Evolutionary conservation across 2,329 filamentous ascomycete species (phyloP).

Genomic region (Coleophoma eucalyptorum): DNA sequence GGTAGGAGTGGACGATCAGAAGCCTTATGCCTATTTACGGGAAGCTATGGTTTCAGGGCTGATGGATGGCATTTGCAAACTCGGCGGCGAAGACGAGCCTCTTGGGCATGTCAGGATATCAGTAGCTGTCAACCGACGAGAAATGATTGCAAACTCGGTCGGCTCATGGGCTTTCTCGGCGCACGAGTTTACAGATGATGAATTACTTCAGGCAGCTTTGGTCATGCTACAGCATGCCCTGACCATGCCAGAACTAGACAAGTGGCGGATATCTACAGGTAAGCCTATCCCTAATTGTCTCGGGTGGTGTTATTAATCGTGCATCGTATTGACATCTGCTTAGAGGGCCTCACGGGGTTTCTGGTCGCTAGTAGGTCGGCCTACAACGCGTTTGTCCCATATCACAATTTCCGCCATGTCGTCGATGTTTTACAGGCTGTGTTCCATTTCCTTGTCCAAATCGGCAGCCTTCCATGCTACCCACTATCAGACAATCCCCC

Average conservation of each 20-base stretch:
- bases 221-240: constrained; percentile 90
- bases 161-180: constrained; percentile 86
- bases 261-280: constrained; percentile 78
- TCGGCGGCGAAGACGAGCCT: constrained; percentile 55
- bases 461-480: constrained; percentile 72
- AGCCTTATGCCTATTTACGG: constrained; percentile 83
- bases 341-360: constrained; percentile 80
- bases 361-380: constrained; percentile 83
- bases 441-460: constrained; percentile 81
- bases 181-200: constrained; percentile 85
- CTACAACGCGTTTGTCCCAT: constrained; percentile 96
- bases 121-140: constrained; percentile 61
- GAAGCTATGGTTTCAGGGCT: constrained; percentile 92
- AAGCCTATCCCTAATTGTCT: constrained; percentile 30
- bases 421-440: constrained; percentile 93
- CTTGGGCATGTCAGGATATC: constrained; percentile 63
- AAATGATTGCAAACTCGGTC: constrained; percentile 59
- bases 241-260: constrained; percentile 72
- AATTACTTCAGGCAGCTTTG: constrained; percentile 80
- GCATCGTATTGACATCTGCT: constrained; percentile 34
- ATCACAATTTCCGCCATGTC: constrained; percentile 97
- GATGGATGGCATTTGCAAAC: constrained; percentile 84
- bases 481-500: constrained; percentile 27
- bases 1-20: constrained; percentile 82
- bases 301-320: constrained; percentile 18